Conservation (phyloP, 495 filamentous ascomycete species). For the Usnea hakonensis region DNA sequence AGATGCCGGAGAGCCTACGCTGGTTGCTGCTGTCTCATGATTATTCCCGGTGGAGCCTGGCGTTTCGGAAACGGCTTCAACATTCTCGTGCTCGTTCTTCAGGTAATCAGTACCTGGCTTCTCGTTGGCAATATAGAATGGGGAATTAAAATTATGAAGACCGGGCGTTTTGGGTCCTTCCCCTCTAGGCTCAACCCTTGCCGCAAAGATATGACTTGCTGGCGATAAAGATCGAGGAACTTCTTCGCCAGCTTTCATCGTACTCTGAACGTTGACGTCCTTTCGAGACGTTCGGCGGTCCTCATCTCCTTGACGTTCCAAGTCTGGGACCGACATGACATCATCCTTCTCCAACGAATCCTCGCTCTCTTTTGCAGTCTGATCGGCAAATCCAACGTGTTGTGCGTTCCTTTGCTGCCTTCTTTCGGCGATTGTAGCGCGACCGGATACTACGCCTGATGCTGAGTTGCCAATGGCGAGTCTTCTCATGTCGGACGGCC, state of each 20-base stretch:
- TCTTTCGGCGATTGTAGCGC: slow-evolving; percentile 18
- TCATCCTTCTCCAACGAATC: background rate
- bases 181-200: slow-evolving; percentile 19
- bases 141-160: slow-evolving; percentile 31
- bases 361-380: background rate
- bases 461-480: slow-evolving; percentile 20
- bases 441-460: background rate
- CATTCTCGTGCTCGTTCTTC: slow-evolving; percentile 13
- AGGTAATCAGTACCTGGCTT: slow-evolving; percentile 25
- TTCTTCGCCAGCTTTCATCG: background rate
- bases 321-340: background rate
- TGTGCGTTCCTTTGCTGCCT: slow-evolving; percentile 23
- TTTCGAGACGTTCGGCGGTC: background rate
- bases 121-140: slow-evolving; percentile 23
- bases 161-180: slow-evolving; percentile 24
- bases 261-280: background rate
- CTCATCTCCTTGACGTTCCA: background rate
- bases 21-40: slow-evolving; percentile 4
- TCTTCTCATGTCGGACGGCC: slow-evolving; percentile 15
- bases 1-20: slow-evolving; percentile 5
- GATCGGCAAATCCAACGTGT: slow-evolving; percentile 52
- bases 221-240: slow-evolving; percentile 6
- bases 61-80: background rate
- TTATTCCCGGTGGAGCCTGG: slow-evolving; percentile 8
- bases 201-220: slow-evolving; percentile 13